phyloP scores from a whole-genome alignment of 1,284 basidiomycete genomes.

The Pseudomicrostroma phylloplanum region DNA sequence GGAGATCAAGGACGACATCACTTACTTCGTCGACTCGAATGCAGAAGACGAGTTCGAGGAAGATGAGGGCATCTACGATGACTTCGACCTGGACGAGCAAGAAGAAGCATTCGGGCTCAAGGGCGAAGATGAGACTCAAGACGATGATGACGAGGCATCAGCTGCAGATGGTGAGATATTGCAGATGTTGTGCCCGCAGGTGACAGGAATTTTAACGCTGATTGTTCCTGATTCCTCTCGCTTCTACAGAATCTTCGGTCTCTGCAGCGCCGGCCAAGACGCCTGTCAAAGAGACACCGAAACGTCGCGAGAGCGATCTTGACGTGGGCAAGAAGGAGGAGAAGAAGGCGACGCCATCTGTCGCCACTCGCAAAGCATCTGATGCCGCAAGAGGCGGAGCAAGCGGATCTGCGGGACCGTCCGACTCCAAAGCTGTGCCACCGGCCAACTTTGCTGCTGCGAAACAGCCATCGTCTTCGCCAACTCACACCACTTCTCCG shows the following conservation, averaged over 20 bases:
- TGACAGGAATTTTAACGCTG: background rate
- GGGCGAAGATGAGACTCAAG: conserved; percentile 62
- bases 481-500: conserved; percentile 29
- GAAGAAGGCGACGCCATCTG: conserved; percentile 1
- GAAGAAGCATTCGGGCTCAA: conserved; percentile 57
- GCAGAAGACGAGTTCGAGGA: conserved; percentile 95
- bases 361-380: background rate
- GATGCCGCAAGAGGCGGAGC: background rate
- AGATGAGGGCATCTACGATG: conserved; percentile 95
- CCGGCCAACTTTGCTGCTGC: conserved; percentile 66
- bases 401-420: background rate
- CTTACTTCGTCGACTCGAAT: conserved; percentile 95
- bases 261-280: background rate
- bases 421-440: conserved; percentile 58
- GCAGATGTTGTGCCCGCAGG: background rate
- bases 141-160: conserved; percentile 55
- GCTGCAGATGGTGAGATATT: conserved; percentile 50
- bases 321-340: conserved; percentile 23
- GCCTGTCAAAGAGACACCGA: conserved; percentile 1
- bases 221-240: background rate
- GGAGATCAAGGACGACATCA: conserved; percentile 85
- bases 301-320: conserved; percentile 22
- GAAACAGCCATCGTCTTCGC: conserved; percentile 55
- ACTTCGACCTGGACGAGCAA: conserved; percentile 90
- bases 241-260: background rate